Evolutionary conservation across 179 eudicot genomes (phyloP), one percentile per base, ranked within the genome.

Genomic region (Nepenthes alata): DNA sequence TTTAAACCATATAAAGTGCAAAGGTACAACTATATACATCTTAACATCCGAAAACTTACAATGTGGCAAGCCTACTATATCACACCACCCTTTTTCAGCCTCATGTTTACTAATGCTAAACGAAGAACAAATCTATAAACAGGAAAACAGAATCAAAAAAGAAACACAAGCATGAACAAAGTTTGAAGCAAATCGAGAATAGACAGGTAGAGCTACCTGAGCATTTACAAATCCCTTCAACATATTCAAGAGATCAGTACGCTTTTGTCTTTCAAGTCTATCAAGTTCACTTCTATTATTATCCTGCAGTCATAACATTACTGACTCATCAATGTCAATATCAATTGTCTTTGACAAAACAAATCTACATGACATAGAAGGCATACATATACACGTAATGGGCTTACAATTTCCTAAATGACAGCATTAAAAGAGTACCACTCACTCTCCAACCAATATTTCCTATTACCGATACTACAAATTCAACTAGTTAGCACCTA

Each of bases 211-310:
- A 35, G 51, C 11, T 83, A 93, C 98, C 97, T 93, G 98, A 81
- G 76, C 83, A 65, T 54, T 74, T 39, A 93, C 95, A 70, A 89
- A 93, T 41, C 95, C 97, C 72, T 90, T 87, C 84, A 93, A 60
- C 98, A 93, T 93, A 62, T 82, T 76, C 72, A 85, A 69, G 58
- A 90, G 88, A 66, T 93, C 85, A 11, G 59, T 67, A 55, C 62
- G 80, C 57, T 91, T 87, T 72, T 89, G 97, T 78, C 68, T 78
- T 62, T 85, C 88, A 55, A 93, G 69, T 77, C 98, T 79, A 47
- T 79, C 84, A 53, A 87, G 78, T 65, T 93, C 98, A 74, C 59
- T 78, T 76, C 75, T 68, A 61, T 87, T 89, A 62, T 93, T 93
- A 77, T 93, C 97, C 98, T 93, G 89, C 74, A 76, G 37, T 47